Conservation (phyloP, 495 filamentous ascomycete species). For the Zalerion maritima region DNA sequence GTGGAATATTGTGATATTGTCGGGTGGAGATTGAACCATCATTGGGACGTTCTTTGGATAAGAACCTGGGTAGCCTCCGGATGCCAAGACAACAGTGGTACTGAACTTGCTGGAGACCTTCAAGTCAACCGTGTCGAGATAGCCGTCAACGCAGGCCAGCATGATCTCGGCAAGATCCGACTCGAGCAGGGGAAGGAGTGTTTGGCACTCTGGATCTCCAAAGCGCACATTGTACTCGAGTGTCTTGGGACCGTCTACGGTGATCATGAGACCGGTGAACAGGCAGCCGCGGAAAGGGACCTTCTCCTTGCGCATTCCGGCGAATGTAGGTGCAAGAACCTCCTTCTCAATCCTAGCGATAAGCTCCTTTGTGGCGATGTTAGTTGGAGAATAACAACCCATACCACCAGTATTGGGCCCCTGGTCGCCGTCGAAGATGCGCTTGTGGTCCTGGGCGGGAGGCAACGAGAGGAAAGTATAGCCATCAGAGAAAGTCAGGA, state of each 20-base stretch:
- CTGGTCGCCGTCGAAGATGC: constrained; percentile 76
- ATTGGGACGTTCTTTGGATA: constrained; percentile 77
- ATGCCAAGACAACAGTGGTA: constrained; percentile 83
- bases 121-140: constrained; percentile 55
- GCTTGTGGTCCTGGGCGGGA: constrained; percentile 92
- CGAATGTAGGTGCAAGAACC: constrained; percentile 78
- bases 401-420: constrained; percentile 96
- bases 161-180: constrained; percentile 86
- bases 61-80: constrained; percentile 84
- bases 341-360: constrained; percentile 65
- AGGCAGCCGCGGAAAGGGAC: constrained; percentile 72
- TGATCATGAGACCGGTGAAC: constrained; percentile 96
- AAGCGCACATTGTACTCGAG: constrained; percentile 97
- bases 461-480: constrained; percentile 74
- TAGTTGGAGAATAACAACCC: constrained; percentile 91
- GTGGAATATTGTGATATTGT: constrained; percentile 69
- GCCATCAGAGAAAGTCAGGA: constrained; percentile 83
- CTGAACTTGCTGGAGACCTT: constrained; percentile 54
- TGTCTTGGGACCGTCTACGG: constrained; percentile 67
- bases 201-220: constrained; percentile 93
- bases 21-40: constrained; percentile 24
- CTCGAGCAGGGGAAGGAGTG: constrained; percentile 70
- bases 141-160: constrained; percentile 66
- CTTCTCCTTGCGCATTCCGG: constrained; percentile 72
- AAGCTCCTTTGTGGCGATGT: constrained; percentile 59